Percentiles rank a stretch among this genome's conserved stretches.
phyloP scores from a whole-genome alignment of 176 grass and related monocot genomes.

The Luzula sylvatica region DNA sequence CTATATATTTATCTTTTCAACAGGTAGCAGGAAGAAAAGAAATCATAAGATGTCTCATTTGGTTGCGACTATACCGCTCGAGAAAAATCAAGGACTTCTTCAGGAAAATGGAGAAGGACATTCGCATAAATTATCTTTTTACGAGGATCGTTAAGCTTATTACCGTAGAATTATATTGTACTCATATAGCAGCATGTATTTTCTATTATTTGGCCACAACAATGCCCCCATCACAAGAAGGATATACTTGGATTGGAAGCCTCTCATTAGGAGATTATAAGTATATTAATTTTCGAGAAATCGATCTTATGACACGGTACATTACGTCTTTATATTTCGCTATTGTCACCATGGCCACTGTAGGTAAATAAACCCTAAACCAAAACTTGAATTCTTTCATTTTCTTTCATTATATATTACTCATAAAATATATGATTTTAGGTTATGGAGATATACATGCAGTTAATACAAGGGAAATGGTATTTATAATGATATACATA shows the following conservation, averaged over 20 bases:
- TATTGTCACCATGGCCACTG: constrained; percentile 77
- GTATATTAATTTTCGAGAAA: constrained; percentile 65
- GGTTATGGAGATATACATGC: constrained; percentile 81
- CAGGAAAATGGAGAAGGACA: constrained; percentile 85
- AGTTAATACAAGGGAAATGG: constrained; percentile 70
- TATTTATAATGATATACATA: constrained; percentile 57
- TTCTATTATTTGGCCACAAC: constrained; percentile 94
- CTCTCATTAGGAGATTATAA: constrained; percentile 37
- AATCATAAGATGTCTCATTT: constrained; percentile 50
- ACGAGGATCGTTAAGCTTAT: constrained; percentile 78
- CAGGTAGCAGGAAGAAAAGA: constrained; percentile 51
- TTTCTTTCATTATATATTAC: neutral
- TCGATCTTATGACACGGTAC: constrained; percentile 66
- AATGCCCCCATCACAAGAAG: constrained; percentile 45
- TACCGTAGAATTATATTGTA: constrained; percentile 82
- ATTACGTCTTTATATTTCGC: constrained; percentile 77
- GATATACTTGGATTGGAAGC: constrained; percentile 78
- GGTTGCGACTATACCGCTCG: constrained; percentile 61
- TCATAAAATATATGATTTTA: constrained; percentile 7
- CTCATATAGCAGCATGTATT: constrained; percentile 73
- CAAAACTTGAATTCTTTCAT: neutral
- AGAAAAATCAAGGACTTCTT: constrained; percentile 66
- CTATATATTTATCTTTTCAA: neutral
- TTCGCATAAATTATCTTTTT: constrained; percentile 82
- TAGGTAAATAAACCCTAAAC: constrained; percentile 73